Percentiles rank a stretch among this genome's conserved stretches.
These are phyloP conservation scores for Cyberlindnera sargentensis DNA, from an alignment of 805 yeast species.

Conservation along the genomic window DNA sequence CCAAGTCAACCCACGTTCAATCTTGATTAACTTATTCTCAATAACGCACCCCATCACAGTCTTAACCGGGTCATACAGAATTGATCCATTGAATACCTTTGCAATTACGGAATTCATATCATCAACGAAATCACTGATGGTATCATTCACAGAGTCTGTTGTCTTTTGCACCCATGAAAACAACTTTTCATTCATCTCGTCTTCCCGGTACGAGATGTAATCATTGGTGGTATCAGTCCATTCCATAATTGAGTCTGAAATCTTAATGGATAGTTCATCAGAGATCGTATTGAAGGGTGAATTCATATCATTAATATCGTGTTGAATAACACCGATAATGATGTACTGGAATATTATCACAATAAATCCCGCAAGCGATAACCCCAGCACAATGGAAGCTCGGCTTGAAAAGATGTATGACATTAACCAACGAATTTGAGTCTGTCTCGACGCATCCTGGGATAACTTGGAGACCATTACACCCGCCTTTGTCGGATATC, in stretches of 20 bases:
- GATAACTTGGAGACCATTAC: conserved; percentile 6
- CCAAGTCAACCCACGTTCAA: conserved; percentile 78
- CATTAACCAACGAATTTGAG: conserved; percentile 29
- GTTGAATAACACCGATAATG: conserved; percentile 30
- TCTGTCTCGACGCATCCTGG: conserved; percentile 6
- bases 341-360: conserved; percentile 48
- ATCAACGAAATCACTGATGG: conserved; percentile 49
- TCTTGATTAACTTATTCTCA: conserved; percentile 58
- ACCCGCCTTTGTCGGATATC: conserved; percentile 19
- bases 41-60: conserved; percentile 74
- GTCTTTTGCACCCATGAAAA: conserved; percentile 61
- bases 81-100: conserved; percentile 59
- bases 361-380: conserved; percentile 53
- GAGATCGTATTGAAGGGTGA: conserved; percentile 13
- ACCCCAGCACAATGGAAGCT: conserved; percentile 40
- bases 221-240: conserved; percentile 57
- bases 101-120: conserved; percentile 54
- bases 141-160: conserved; percentile 50
- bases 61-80: conserved; percentile 53
- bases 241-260: conserved; percentile 28
- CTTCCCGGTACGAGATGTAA: conserved; percentile 43
- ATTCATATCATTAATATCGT: conserved; percentile 7
- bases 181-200: conserved; percentile 50
- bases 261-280: conserved; percentile 7
- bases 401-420: conserved; percentile 44